Conservation (phyloP, 2,329 filamentous ascomycete genomes). For the Trichoderma sp. region DNA sequence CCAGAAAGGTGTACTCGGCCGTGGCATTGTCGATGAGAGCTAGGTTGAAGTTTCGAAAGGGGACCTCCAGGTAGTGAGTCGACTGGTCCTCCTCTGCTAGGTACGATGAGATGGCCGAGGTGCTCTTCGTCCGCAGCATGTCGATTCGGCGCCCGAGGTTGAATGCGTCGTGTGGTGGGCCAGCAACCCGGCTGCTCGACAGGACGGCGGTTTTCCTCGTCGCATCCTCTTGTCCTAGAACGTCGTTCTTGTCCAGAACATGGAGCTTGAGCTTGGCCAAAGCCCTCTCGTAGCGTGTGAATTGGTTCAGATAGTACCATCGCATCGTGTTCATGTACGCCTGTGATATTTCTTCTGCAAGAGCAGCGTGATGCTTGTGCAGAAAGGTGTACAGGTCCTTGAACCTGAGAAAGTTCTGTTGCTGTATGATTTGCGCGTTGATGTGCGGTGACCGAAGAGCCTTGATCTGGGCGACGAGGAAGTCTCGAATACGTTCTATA, state of each 20-base stretch:
- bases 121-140: constrained; percentile 71
- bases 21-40: constrained; percentile 92
- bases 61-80: constrained; percentile 83
- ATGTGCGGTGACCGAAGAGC: constrained; percentile 91
- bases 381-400: constrained; percentile 88
- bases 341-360: constrained; percentile 86
- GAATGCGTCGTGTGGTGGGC: constrained; percentile 79
- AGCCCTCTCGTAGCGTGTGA: constrained; percentile 81
- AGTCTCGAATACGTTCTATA: constrained; percentile 91
- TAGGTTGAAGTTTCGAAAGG: constrained; percentile 93
- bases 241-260: constrained; percentile 77
- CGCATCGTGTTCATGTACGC: constrained; percentile 98
- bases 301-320: constrained; percentile 95
- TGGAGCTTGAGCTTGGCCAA: constrained; percentile 85
- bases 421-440: constrained; percentile 95
- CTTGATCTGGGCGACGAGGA: constrained; percentile 92
- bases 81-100: constrained; percentile 87
- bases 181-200: constrained; percentile 49
- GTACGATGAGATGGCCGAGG: constrained; percentile 80
- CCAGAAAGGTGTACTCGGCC: constrained; percentile 92
- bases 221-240: constrained; percentile 76
- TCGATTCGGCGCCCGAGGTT: constrained; percentile 86
- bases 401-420: constrained; percentile 85
- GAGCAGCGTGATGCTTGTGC: constrained; percentile 74
- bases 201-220: constrained; percentile 65